Base-by-base conservation (phyloP, 176 grass and related monocot genomes). In the Chloris gayana region DNA sequence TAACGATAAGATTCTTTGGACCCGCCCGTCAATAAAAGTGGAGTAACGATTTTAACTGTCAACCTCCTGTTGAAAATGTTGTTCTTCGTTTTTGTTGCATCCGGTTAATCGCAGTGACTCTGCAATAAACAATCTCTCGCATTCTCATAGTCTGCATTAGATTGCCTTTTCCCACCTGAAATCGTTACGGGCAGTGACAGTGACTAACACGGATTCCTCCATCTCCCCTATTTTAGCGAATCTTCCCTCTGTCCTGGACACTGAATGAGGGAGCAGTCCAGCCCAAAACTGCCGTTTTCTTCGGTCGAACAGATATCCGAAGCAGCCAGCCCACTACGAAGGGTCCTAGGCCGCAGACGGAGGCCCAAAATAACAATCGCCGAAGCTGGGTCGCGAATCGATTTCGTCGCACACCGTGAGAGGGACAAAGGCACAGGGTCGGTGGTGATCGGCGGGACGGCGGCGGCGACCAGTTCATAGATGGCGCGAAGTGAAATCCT, bases 21-120 rank as follows among this genome's bases (percentile, higher is more conserved):
- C 65, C 11, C n/a, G 42, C n/a, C n/a, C n/a, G 5, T 24, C 9
- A 35, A 80, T 5, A 54, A 22, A 44, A 4, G 50, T 44, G 27
- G 14, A 0, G n/a, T 56, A 70, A 80, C 78, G 78, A 59, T 70
- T 70, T 80, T 80, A 69, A 69, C 47, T 17, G 66, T 32, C 78
- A 56, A 24, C 50, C n/a, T 70, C 66, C 1, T 27, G 14, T 6
- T 13, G 49, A 26, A 53, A 67, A 8, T 14, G 34, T 24, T 21
- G 32, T 17, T 26, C 21, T 34, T 32, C 7, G 13, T 24, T 3
- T 50, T 17, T 6, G 13, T 15, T 78, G 60, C 29, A 78, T 33
- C 75, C 25, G 58, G 45, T 64, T 46, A 64, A 38, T 63, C 3
- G 30, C 42, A 18, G 4, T 18, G 24, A 60, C 14, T 76, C n/a